Evolutionary conservation across 768 basidiomycete genomes (phyloP), one percentile per base, ranked within the genome.

Genomic region (Trametes coccinea): DNA sequence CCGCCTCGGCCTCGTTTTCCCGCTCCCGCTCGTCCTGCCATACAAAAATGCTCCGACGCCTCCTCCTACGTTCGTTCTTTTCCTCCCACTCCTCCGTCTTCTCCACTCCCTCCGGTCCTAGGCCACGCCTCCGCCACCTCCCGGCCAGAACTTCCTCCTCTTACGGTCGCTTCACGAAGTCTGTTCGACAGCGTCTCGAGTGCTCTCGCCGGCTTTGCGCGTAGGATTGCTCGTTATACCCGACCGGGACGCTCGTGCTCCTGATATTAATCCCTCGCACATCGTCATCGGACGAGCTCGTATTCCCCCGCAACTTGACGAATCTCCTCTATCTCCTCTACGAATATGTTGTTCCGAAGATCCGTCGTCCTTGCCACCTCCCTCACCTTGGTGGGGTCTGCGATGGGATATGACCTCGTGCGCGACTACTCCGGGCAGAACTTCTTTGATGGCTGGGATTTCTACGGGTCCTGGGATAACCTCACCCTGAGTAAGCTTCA

Each of bases 381-480:
- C 17, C 51, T 66, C 4, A 56, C 59, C 31, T 41, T 52, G 49
- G 58, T 41, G 17, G 33, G 53, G 29, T 55, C 59, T 0, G 53
- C 63, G 6, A 7, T 54, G 4, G 70, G 59, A 22, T 78, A 77
- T 63, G 68, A 75, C 41, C 62, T 80, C 30, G 71, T 76, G 4
- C 71, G 75, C 29, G 71, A 71, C 13, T 81, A 79, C 66, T 67
- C 73, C n/a, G 80, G 80, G 5, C 37, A 60, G n/a, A 71, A 70
- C 5, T 82, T 82, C 69, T 82, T 82, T 68, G 70, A 79, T 49
- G 69, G 73, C 45, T 82, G 79, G 79, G 72, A 74, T 41, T 80
- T 77, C 66, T 80, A 74, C 56, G 78, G 77, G 2, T 67, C 47
- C 37, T 78, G 73, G 73, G 77, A 78, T 57, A 76, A 77, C 61